A percentile compares a stretch with the other conserved stretches of the same genome.
Evolutionary conservation across 495 filamentous ascomycete genomes (phyloP).

Genomic region (Penicillium coprophilum): DNA sequence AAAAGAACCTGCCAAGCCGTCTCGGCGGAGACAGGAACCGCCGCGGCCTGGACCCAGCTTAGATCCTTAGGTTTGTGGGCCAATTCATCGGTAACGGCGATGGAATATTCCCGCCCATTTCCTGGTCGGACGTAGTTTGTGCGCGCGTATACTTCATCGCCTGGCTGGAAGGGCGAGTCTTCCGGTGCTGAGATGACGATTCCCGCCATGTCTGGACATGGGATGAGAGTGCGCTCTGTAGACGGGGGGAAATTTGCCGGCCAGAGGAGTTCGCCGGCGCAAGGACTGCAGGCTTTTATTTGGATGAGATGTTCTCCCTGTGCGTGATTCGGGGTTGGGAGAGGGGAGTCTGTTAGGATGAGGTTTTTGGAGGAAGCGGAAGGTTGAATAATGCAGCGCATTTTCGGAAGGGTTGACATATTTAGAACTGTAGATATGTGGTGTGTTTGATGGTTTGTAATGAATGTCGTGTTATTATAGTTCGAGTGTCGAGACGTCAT

Average conservation of each 20-base stretch:
- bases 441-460: neutral
- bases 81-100: slow-evolving; percentile 46
- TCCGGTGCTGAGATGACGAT: slow-evolving; percentile 42
- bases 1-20: slow-evolving; percentile 57
- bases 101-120: slow-evolving; percentile 45
- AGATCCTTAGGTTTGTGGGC: slow-evolving; percentile 38
- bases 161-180: slow-evolving; percentile 45
- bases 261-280: slow-evolving; percentile 57
- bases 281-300: slow-evolving; percentile 50
- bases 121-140: slow-evolving; percentile 41
- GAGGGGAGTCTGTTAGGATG: slow-evolving; percentile 17
- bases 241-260: slow-evolving; percentile 39
- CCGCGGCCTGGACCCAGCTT: slow-evolving; percentile 46
- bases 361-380: slow-evolving; percentile 10
- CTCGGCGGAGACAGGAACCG: slow-evolving; percentile 46
- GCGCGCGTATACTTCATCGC: slow-evolving; percentile 52
- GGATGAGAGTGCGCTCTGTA: slow-evolving; percentile 37
- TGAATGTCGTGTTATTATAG: slow-evolving; percentile 1
- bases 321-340: slow-evolving; percentile 22
- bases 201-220: slow-evolving; percentile 54
- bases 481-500: neutral
- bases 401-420: neutral
- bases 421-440: neutral
- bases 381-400: neutral
- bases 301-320: slow-evolving; percentile 50